These are phyloP conservation scores for Trichoderma orchidacearum DNA, from an alignment of 495 filamentous ascomycete genomes.

Conservation along the genomic window DNA sequence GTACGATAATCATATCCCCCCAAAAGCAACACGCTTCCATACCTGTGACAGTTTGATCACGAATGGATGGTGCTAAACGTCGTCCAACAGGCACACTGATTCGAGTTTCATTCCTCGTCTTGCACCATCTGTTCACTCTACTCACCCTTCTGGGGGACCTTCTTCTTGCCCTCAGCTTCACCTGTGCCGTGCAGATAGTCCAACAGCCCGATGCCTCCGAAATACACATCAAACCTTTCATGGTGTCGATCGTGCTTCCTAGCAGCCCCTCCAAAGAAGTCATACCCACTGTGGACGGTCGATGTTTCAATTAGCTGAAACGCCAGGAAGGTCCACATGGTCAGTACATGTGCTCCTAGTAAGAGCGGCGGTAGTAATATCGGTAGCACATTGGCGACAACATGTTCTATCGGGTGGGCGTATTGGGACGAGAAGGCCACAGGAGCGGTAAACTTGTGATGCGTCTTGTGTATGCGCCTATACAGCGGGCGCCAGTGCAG, in stretches of 20 bases:
- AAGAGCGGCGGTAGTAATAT: slow-evolving; percentile 37
- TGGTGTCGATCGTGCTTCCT: slow-evolving; percentile 42
- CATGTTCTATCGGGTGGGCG: slow-evolving; percentile 43
- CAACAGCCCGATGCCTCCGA: slow-evolving; percentile 22
- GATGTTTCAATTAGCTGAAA: slow-evolving; percentile 34
- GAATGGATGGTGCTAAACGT: no score
- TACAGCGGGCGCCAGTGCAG: slow-evolving; percentile 39
- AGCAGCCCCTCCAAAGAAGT: slow-evolving; percentile 27
- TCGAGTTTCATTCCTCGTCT: no score
- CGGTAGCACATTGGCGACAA: slow-evolving; percentile 40
- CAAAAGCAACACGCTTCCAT: no score
- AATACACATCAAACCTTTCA: slow-evolving; percentile 26
- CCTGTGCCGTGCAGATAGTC: slow-evolving; percentile 32
- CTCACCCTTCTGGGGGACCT: no score
- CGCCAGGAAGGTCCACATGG: slow-evolving; percentile 35
- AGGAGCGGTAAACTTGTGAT: slow-evolving; percentile 45
- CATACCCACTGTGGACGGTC: slow-evolving; percentile 43
- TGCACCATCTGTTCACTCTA: no score
- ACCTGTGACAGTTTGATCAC: no score
- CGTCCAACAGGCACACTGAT: no score
- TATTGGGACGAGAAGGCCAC: slow-evolving; percentile 45
- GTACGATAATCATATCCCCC: no score
- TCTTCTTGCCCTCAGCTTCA: slow-evolving; percentile 1
- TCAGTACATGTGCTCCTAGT: slow-evolving; percentile 31
- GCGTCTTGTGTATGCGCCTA: slow-evolving; percentile 38